Evolutionary conservation across 208 protist genomes (phyloP).

Genomic region (Crithidia bombi): DNA sequence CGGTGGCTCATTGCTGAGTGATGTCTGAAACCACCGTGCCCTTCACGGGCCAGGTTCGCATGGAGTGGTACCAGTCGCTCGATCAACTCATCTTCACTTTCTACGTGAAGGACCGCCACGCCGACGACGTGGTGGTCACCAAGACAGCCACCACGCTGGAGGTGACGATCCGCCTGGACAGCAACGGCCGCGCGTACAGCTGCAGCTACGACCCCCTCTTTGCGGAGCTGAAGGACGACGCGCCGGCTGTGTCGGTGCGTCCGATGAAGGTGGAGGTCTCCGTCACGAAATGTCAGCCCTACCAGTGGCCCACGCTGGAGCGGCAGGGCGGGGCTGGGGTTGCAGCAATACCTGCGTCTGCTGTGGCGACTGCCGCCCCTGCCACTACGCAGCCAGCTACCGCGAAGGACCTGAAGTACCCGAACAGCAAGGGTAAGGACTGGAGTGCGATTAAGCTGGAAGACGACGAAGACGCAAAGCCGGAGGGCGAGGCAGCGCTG

Average conservation of each 20-base stretch:
- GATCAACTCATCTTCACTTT: slow-evolving; percentile 77
- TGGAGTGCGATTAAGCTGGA: slow-evolving; percentile 77
- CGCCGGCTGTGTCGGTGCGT: slow-evolving; percentile 49
- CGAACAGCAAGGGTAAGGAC: slow-evolving; percentile 88
- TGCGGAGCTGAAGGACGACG: slow-evolving; percentile 38
- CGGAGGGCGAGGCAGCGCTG: slow-evolving; percentile 90
- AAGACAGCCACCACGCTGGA: slow-evolving; percentile 40
- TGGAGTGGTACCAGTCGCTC: slow-evolving; percentile 92
- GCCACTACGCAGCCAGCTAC: slow-evolving; percentile 29
- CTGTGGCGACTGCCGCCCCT: not conserved
- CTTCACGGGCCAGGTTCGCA: slow-evolving; percentile 62
- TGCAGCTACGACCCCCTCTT: slow-evolving; percentile 75
- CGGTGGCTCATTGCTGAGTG: too few relatives aligned
- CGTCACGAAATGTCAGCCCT: slow-evolving; percentile 55
- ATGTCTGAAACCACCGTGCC: slow-evolving; percentile 39
- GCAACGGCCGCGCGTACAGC: slow-evolving; percentile 66
- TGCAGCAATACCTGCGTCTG: slow-evolving; percentile 4
- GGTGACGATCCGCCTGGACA: slow-evolving; percentile 68
- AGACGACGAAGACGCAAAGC: slow-evolving; percentile 87
- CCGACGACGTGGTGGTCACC: slow-evolving; percentile 61
- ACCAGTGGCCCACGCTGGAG: slow-evolving; percentile 83
- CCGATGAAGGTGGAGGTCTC: slow-evolving; percentile 90
- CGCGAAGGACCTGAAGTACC: slow-evolving; percentile 63
- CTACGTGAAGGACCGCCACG: slow-evolving; percentile 79
- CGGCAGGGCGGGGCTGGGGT: slow-evolving; percentile 14